phyloP scores from a whole-genome alignment of 2,329 filamentous ascomycete genomes.

The Fusarium keratoplasticum region DNA sequence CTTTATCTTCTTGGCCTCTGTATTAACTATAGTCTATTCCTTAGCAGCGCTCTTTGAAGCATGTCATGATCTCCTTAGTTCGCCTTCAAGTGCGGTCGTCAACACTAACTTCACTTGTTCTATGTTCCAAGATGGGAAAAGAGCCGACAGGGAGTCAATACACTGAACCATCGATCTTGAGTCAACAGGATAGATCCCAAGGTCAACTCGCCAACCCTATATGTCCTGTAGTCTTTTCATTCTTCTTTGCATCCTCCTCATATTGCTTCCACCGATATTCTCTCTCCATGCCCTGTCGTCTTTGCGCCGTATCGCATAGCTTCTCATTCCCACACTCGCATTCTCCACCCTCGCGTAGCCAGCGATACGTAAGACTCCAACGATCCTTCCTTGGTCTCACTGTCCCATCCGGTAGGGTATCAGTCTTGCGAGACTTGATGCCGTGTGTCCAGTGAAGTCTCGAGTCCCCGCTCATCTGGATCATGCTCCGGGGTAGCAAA shows the following conservation, averaged over 20 bases:
- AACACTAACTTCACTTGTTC: neutral
- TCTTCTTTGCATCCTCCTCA: constrained; percentile 38
- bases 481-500: constrained; percentile 60
- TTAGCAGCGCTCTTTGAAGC: neutral
- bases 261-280: constrained; percentile 63
- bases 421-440: constrained; percentile 65
- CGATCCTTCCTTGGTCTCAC: constrained; percentile 57
- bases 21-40: neutral
- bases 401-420: constrained; percentile 58
- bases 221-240: neutral
- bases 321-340: constrained; percentile 63
- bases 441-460: constrained; percentile 67
- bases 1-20: neutral
- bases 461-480: constrained; percentile 62
- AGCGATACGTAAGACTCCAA: constrained; percentile 68
- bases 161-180: neutral
- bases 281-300: constrained; percentile 57
- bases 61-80: neutral
- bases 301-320: constrained; percentile 65
- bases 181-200: neutral
- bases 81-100: neutral
- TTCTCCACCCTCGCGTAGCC: constrained; percentile 58
- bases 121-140: neutral
- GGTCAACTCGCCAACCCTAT: neutral
- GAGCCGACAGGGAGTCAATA: neutral